Conservation (phyloP, 441 rosid species). For the Gossypium schwendimanii region DNA sequence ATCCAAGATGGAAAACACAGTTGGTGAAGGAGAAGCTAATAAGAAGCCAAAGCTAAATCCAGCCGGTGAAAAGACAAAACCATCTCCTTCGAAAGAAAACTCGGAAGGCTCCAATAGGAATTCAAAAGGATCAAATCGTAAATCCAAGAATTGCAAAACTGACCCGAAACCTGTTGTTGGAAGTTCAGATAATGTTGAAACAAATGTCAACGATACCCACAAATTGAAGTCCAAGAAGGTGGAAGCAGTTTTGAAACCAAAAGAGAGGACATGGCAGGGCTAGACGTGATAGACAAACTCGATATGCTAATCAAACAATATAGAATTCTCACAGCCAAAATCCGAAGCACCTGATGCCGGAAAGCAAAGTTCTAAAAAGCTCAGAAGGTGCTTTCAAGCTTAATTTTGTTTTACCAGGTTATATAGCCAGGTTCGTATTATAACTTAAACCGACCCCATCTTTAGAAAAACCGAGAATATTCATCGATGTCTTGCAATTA, state of each 20-base stretch:
- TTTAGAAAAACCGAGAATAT: background rate
- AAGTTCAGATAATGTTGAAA: constrained; percentile 22
- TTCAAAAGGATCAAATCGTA: constrained; percentile 18
- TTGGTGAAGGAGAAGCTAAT: constrained; percentile 16
- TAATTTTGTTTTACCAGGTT: constrained; percentile 13
- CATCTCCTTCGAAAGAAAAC: constrained; percentile 16
- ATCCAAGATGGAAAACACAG: constrained; percentile 13
- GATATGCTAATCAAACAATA: constrained; percentile 68
- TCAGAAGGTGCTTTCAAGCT: constrained; percentile 62
- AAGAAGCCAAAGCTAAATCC: constrained; percentile 41
- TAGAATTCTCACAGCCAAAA: constrained; percentile 45
- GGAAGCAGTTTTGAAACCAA: constrained; percentile 11
- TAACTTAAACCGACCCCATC: background rate
- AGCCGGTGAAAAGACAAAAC: constrained; percentile 22
- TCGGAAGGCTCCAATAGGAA: constrained; percentile 18
- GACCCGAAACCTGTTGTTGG: constrained; percentile 16
- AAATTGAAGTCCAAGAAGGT: constrained; percentile 19
- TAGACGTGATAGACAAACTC: constrained; percentile 54
- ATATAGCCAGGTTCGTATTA: background rate
- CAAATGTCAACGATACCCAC: background rate
- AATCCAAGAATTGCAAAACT: constrained; percentile 13
- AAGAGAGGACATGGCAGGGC: constrained; percentile 41
- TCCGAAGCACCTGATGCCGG: constrained; percentile 36
- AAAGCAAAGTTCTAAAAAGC: constrained; percentile 40
- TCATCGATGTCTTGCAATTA: background rate